These are phyloP conservation scores for Petrea volubilis DNA, from an alignment of 257 asterid species.

Conservation along the genomic window DNA sequence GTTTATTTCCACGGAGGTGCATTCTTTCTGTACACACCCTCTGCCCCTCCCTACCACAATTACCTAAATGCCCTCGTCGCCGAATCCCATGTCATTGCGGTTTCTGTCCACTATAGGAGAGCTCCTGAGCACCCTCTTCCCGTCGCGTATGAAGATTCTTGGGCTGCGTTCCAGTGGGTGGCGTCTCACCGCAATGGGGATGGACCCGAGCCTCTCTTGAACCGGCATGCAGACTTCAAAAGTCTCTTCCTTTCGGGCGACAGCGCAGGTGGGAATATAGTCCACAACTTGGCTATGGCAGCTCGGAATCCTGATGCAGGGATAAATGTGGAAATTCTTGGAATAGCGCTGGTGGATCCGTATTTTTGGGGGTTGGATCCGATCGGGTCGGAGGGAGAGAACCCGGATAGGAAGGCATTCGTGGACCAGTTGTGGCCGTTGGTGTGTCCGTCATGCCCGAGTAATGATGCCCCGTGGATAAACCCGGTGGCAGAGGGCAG, in stretches of 20 bases:
- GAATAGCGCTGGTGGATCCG: conserved; percentile 35
- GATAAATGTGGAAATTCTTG: conserved; percentile 28
- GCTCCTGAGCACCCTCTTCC: conserved; percentile 52
- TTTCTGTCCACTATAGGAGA: conserved; percentile 43
- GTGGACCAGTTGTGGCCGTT: conserved; percentile 27
- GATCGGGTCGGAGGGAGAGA: conserved; percentile 22
- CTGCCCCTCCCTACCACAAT: conserved; percentile 32
- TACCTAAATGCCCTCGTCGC: conserved; percentile 43
- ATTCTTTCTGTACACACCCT: conserved; percentile 39
- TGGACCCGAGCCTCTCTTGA: conserved; percentile 39
- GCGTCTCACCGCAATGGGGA: conserved; percentile 31
- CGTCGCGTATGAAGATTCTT: conserved; percentile 39
- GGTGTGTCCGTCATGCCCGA: conserved; percentile 28
- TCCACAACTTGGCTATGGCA: conserved; percentile 40
- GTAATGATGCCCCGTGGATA: conserved; percentile 32
- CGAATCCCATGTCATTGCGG: conserved; percentile 40
- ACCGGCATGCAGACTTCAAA: conserved; percentile 33
- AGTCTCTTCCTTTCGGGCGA: conserved; percentile 40
- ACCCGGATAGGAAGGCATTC: conserved; percentile 14
- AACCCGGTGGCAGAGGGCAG: conserved; percentile 34
- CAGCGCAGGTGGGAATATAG: conserved; percentile 46
- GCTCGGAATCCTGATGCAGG: conserved; percentile 32
- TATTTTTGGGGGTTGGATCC: conserved; percentile 38
- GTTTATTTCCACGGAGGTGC: conserved; percentile 57
- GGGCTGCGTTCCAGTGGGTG: conserved; percentile 47